Base-by-base conservation (phyloP, 2,329 filamentous ascomycete genomes). In the Didymella segeticola region DNA sequence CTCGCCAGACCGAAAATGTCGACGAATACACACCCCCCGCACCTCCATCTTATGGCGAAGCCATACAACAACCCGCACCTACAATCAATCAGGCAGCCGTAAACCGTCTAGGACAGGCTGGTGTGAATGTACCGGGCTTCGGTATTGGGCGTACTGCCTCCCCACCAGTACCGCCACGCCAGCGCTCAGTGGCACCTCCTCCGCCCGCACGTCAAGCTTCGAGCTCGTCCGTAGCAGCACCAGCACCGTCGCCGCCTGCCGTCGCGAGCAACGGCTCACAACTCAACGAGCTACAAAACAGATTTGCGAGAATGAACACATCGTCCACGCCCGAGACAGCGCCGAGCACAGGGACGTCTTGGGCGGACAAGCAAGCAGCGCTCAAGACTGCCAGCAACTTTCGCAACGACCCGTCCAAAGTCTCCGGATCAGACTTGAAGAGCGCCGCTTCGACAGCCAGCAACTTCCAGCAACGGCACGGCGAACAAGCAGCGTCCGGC, bases 61-160 rank as follows among this genome's bases (percentile, higher is more conserved):
- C 57, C 59, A 62, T 54, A 62, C 63, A 60, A 42, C 58, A 47
- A 51, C 53, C 71, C 53, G 43, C 74, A 64, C 47, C 68, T 61
- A 69, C 76, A 41, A 62, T 86, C 36, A 86, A 86, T 47, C 80
- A 83, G 62, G 83, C 80, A 5, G 87, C 91, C 5, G 71, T 88
- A 49, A 81, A 78, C 53, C 83, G 90, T 34, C 80, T 97, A 8
- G 85, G 87, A 10, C 83, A 86, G 30, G 87, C 90, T 1, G 92
- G 92, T 1, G 81, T 96, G 5, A 89, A 87, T 0, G 90, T 96
- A 0, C 88, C 91, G 0, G 89, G 83, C 0, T 79, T 96, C 4
- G 89, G 89, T 5, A 96, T 96, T 56, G 87, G 86, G 3, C 71
- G 68, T 39, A 75, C 61, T 51, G 65, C 65, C n/a, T 70, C 69